phyloP scores from a whole-genome alignment of 805 yeast species.

The Sungouiozyma ichnusensis region DNA sequence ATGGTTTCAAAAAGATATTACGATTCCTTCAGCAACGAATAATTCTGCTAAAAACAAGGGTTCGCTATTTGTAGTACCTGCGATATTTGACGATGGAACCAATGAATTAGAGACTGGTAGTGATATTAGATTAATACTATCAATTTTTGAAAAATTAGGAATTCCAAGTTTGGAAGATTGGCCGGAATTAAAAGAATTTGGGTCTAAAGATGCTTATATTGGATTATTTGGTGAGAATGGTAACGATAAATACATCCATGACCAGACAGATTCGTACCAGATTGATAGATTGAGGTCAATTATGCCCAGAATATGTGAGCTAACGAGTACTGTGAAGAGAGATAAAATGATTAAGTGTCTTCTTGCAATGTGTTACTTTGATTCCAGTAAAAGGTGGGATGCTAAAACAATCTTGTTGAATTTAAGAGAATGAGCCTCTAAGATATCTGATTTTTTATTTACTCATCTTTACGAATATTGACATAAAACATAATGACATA shows the following conservation, averaged over 20 bases:
- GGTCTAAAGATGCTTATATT: slow-evolving; percentile 24
- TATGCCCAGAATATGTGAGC: slow-evolving; percentile 17
- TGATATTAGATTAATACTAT: slow-evolving; percentile 50
- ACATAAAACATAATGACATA: no score
- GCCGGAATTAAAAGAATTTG: slow-evolving; percentile 30
- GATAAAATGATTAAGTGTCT: slow-evolving; percentile 27
- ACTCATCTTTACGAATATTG: no score
- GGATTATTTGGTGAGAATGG: slow-evolving; percentile 27
- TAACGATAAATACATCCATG: slow-evolving; percentile 15
- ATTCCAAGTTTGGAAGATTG: slow-evolving; percentile 40
- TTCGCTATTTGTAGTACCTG: slow-evolving; percentile 10
- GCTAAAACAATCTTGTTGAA: slow-evolving; percentile 8
- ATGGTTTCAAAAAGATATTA: slow-evolving; percentile 32
- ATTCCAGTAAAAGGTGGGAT: slow-evolving; percentile 34
- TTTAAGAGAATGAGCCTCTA: slow-evolving; percentile 1
- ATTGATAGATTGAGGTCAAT: slow-evolving; percentile 6
- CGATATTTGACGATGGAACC: slow-evolving; percentile 22
- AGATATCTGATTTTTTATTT: no score
- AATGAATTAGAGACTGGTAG: slow-evolving; percentile 28
- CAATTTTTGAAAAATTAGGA: slow-evolving; percentile 50
- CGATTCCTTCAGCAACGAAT: not conserved
- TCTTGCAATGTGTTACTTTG: slow-evolving; percentile 35
- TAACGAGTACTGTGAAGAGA: slow-evolving; percentile 5
- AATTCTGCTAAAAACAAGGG: slow-evolving; percentile 2
- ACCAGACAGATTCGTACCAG: slow-evolving; percentile 7